These are phyloP conservation scores for Fusarium xyrophilum DNA, from an alignment of 2,329 filamentous ascomycete species.

Conservation along the genomic window DNA sequence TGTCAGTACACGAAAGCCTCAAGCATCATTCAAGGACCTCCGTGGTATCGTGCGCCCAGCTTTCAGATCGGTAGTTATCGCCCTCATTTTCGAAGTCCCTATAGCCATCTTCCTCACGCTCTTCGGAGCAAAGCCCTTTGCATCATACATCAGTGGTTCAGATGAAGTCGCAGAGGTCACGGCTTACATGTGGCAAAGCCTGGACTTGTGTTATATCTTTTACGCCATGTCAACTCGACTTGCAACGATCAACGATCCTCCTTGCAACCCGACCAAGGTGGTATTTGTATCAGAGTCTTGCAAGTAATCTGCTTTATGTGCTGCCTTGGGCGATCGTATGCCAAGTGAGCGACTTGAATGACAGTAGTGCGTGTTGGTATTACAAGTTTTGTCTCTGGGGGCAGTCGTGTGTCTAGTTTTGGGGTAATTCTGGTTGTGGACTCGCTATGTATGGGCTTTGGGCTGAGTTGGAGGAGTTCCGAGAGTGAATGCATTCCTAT, in stretches of 20 bases:
- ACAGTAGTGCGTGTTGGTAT: constrained; percentile 69
- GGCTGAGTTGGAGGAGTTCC: constrained; percentile 50
- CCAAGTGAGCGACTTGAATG: constrained; percentile 55
- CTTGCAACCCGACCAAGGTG: constrained; percentile 68
- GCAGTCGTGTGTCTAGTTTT: constrained; percentile 72
- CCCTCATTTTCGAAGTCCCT: constrained; percentile 65
- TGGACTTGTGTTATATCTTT: constrained; percentile 73
- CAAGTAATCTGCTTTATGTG: constrained; percentile 72
- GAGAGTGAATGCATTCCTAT: constrained; percentile 5
- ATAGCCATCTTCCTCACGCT: constrained; percentile 68
- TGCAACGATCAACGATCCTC: constrained; percentile 67
- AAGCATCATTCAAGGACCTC: constrained; percentile 23
- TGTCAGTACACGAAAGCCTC: constrained; percentile 24
- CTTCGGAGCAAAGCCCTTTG: constrained; percentile 66
- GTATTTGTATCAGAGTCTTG: constrained; percentile 73
- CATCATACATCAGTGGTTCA: constrained; percentile 65
- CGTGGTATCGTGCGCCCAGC: constrained; percentile 59
- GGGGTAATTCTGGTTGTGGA: constrained; percentile 60
- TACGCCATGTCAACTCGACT: constrained; percentile 72
- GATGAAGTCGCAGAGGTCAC: constrained; percentile 65
- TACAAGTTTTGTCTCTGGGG: constrained; percentile 72
- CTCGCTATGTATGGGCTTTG: no score
- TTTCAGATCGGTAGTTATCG: constrained; percentile 58
- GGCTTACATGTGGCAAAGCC: constrained; percentile 68
- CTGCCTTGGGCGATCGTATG: constrained; percentile 74